Conservation (phyloP, 257 asterid species). For the Nicotiana obtusifolia region DNA sequence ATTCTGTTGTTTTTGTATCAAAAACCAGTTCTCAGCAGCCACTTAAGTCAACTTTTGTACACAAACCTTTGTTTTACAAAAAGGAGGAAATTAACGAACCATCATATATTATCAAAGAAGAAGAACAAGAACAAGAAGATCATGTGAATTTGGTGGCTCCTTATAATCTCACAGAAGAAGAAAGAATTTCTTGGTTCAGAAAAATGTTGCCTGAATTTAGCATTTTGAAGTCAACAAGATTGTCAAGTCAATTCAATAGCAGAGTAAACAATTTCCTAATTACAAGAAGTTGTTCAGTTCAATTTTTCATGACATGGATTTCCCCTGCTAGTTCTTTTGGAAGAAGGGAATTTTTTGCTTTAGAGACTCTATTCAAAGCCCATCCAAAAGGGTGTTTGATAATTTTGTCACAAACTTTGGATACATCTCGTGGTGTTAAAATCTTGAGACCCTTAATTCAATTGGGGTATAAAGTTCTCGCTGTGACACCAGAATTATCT, state of each 20-base stretch:
- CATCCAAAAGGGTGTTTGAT: conserved; percentile 41
- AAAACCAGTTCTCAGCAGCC: not conserved
- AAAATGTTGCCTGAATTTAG: not conserved
- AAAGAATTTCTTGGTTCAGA: conserved; percentile 19
- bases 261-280: conserved; percentile 4
- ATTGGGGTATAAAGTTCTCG: conserved; percentile 35
- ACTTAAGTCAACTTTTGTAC: conserved; percentile 8
- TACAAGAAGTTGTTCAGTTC: conserved; percentile 8
- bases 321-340: conserved; percentile 27
- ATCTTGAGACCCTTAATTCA: conserved; percentile 39
- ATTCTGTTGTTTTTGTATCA: not conserved
- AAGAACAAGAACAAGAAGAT: conserved; percentile 17
- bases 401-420: conserved; percentile 53
- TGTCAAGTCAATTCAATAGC: conserved; percentile 1
- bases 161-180: conserved; percentile 7
- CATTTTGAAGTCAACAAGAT: conserved; percentile 7
- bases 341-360: conserved; percentile 34
- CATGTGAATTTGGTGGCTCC: conserved; percentile 7
- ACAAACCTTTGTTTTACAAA: conserved; percentile 6
- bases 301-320: conserved; percentile 29
- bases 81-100: not conserved
- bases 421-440: conserved; percentile 31
- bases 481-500: conserved; percentile 37
- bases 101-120: not conserved
- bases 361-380: conserved; percentile 53